Percentiles rank a stretch among this genome's conserved stretches.
Conservation (phyloP, 2,329 filamentous ascomycete species). For the Pseudogymnoascus sp. region DNA sequence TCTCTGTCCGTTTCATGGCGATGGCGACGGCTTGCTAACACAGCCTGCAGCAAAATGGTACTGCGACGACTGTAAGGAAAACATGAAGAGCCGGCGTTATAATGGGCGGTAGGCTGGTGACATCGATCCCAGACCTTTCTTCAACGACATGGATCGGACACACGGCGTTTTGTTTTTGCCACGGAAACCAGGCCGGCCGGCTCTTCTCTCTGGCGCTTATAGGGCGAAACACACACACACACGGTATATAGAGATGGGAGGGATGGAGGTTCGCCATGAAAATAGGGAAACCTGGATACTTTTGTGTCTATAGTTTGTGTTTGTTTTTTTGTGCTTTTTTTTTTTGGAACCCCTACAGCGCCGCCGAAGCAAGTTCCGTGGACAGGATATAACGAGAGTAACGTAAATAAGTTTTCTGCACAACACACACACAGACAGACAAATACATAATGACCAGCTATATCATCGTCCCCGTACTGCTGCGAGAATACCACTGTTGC, state of each 20-base stretch:
- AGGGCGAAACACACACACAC: neutral
- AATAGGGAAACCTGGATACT: slow-evolving; percentile 7
- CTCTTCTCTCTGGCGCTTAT: slow-evolving; percentile 8
- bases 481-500: neutral
- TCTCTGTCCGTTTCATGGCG: too few relatives aligned
- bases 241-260: neutral
- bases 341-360: neutral
- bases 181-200: slow-evolving; percentile 3
- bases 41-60: slow-evolving; percentile 26
- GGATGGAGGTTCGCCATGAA: neutral
- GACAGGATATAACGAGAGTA: slow-evolving; percentile 6
- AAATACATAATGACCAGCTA: slow-evolving; percentile 1
- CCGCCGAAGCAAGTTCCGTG: neutral
- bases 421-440: neutral
- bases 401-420: slow-evolving; percentile 8
- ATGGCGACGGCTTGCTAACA: neutral
- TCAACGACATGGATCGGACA: neutral
- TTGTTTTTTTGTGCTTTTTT: neutral
- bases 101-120: slow-evolving; percentile 17
- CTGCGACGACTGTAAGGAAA: slow-evolving; percentile 28
- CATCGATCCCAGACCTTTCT: neutral
- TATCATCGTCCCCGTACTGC: neutral
- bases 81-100: slow-evolving; percentile 23
- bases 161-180: neutral
- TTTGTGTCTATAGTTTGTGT: neutral